Conservation (phyloP, 2,329 filamentous ascomycete species). For the Xylariaceae sp. region DNA sequence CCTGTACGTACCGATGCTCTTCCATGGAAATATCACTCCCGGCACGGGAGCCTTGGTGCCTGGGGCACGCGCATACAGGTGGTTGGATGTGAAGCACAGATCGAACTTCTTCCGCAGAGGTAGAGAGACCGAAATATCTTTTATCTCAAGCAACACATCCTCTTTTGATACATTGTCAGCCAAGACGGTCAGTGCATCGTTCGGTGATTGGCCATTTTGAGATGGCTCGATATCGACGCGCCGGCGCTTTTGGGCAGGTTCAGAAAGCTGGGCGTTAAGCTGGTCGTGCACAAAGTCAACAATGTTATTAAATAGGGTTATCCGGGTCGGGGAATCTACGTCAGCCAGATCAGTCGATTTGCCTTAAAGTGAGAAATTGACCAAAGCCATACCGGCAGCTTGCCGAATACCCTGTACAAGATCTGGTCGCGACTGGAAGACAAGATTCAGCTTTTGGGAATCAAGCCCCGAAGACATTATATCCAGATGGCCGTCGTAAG, state of each 20-base stretch:
- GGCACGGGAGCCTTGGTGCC: slow-evolving; percentile 49
- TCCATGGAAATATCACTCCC: slow-evolving; percentile 56
- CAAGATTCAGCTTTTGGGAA: slow-evolving; percentile 44
- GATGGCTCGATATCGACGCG: slow-evolving; percentile 44
- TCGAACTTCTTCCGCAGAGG: slow-evolving; percentile 67
- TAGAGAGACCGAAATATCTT: slow-evolving; percentile 63
- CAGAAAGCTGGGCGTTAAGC: slow-evolving; percentile 31
- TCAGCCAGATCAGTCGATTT: neutral
- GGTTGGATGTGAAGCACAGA: slow-evolving; percentile 56
- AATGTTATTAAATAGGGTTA: slow-evolving; percentile 56
- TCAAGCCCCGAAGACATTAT: slow-evolving; percentile 46
- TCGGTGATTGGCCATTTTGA: slow-evolving; percentile 25
- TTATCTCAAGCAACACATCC: slow-evolving; percentile 54
- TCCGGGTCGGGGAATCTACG: slow-evolving; percentile 47
- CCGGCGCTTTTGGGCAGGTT: slow-evolving; percentile 50
- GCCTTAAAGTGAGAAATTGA: neutral
- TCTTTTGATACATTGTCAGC: slow-evolving; percentile 45
- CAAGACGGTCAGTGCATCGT: slow-evolving; percentile 23
- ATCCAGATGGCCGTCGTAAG: neutral
- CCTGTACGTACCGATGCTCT: slow-evolving; percentile 50
- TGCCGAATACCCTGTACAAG: slow-evolving; percentile 51
- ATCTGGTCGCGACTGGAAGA: slow-evolving; percentile 55
- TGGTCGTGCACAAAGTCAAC: slow-evolving; percentile 47
- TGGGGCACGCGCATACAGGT: slow-evolving; percentile 54
- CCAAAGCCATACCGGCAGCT: slow-evolving; percentile 45